Base-by-base conservation (phyloP, 2,329 filamentous ascomycete species). In the Sporothrix mexicana region DNA sequence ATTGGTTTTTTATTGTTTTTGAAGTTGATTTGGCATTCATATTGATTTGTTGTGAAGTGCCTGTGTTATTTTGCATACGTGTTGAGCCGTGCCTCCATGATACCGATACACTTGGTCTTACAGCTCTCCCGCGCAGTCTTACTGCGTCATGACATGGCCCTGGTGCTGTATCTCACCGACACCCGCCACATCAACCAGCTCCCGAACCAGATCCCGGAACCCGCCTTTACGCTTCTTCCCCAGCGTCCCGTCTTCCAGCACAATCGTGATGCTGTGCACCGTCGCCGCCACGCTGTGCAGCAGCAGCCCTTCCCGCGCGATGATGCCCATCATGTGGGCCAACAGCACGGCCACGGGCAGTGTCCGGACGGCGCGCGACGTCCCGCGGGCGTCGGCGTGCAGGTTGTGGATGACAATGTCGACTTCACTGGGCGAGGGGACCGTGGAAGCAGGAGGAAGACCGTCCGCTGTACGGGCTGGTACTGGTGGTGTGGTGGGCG, bases 351-450 rank as follows among this genome's bases (percentile, higher is more conserved):
- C 68, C 45, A 71, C 25, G 61, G 72, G 61, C 12, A 68, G 47
- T 1, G 61, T 62, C 2, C 72, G 68, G 15, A 45, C 61, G 4
- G 72, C 61, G 53, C 72, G 72, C 12, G 45, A 64, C 12, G 62
- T 73, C 12, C 72, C 72, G 47, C 53, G 47, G 20, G 49, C 68
- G 12, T 71, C 69, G 43, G 55, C 25, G 49, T 70, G 49, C 47
- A 73, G 72, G 49, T 73, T 73, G 67, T 61, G 69, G 61, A 73
- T 62, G 68, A 73, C 72, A 53, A 73, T 62, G 45, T 73, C 72
- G 20, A 73, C 61, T 17, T 20, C 64, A 49, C 36, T 23, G 20
- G 17, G n/a, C n/a, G 10, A 49, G 43, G 15, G 51, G 3, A 36
- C 30, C 20, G 9, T 36, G 47, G n/a, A 20, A 23, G 36, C 3